Base-by-base conservation (phyloP, 306 rosid genomes). In the Cicer yamashitae region DNA sequence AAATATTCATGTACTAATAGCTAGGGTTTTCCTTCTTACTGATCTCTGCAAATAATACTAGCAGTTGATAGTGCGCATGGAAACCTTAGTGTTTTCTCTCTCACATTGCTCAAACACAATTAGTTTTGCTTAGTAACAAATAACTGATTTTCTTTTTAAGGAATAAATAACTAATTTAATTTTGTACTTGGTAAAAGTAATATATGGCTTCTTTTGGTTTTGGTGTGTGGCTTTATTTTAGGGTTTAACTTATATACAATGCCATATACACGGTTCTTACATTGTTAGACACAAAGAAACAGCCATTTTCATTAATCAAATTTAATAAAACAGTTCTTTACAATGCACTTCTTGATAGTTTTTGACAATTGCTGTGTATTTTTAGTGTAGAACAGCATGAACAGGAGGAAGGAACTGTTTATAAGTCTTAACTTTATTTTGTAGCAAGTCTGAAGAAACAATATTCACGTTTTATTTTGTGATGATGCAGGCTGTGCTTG, bases 401-500 rank as follows among this genome's bases (percentile, higher is more conserved):
- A 30, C 34, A 30, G 5, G 34, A 30, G 34, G 34, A 30, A 30
- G 5, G 34, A 30, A 30, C 34, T 30, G 37, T 30, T 30, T 30
- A 30, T 30, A 30, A 30, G 37, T 30, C 3, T 30, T 30, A 30
- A 3, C 10, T 39, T 60, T 52, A 51, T 60, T 62, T 65, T 60
- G 25, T 17, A 43, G 65, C 10, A 61, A 20, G 14, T 52, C 22
- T 11, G n/a, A 57, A 65, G 60, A 46, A 34, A 77, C 65, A 17
- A 61, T 56, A 46, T 45, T 71, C 52, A 44, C 70, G 20, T 48
- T 77, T 10, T 45, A 52, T 66, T 60, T 44, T 70, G 40, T 81
- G 74, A 22, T 85, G 75, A 39, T 83, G 74, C 82, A 91, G 96
- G 96, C 85, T 34, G 84, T 93, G 71, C 78, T 93, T 56, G 76